A percentile compares a stretch with the other conserved stretches of the same genome.
These are phyloP conservation scores for Syzygium malaccense DNA, from an alignment of 441 rosid genomes.

Conservation along the genomic window DNA sequence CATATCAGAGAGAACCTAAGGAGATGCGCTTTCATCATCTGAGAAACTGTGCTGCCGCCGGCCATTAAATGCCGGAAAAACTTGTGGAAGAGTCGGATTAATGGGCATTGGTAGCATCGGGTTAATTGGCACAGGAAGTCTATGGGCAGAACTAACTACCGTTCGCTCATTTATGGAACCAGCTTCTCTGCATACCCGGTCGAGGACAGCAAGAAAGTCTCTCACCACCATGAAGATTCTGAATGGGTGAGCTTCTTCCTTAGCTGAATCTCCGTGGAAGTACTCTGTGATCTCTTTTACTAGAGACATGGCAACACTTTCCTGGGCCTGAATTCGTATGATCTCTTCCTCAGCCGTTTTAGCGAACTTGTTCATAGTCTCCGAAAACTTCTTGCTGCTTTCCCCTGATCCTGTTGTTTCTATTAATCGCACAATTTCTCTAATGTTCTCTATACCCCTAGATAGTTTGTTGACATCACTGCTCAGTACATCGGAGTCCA, in stretches of 20 bases:
- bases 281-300: conserved; percentile 94
- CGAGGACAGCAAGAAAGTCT: conserved; percentile 73
- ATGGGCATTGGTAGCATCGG: conserved; percentile 18
- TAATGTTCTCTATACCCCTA: conserved; percentile 53
- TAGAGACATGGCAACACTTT: conserved; percentile 71
- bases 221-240: conserved; percentile 94
- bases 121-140: conserved; percentile 54
- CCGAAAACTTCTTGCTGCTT: conserved; percentile 42
- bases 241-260: conserved; percentile 96
- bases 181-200: conserved; percentile 90
- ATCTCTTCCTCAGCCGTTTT: conserved; percentile 73
- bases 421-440: conserved; percentile 41
- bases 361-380: conserved; percentile 63
- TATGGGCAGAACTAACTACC: conserved; percentile 69
- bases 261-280: conserved; percentile 92
- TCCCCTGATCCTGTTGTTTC: conserved; percentile 25
- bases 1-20: conserved; percentile 17
- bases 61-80: conserved; percentile 26
- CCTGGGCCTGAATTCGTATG: conserved; percentile 75
- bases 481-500: conserved; percentile 83
- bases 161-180: conserved; percentile 78
- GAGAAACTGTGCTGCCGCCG: conserved; percentile 33
- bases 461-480: conserved; percentile 75
- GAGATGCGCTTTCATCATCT: conserved; percentile 47
- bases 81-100: conserved; percentile 54